Evolutionary conservation across 805 yeast genomes (phyloP), one percentile per base, ranked within the genome.

Genomic region (Spathaspora sp.): DNA sequence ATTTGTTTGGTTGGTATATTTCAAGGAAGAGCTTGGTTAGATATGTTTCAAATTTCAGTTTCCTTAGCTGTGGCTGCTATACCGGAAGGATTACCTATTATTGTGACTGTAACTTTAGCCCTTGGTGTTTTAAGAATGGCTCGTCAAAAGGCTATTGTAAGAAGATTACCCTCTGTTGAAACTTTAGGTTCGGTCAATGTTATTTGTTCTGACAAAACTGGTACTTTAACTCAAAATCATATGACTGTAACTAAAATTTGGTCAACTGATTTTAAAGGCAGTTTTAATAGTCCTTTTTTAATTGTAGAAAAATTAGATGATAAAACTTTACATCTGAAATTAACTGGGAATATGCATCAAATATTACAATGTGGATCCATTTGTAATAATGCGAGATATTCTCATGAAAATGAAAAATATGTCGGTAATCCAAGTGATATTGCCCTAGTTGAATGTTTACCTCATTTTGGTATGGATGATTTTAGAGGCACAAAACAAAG

Each of bases 11-110:
- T 94, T 58, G 99, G 99, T 52, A 78, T 94, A 18, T 52, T 89
- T 46, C 97, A 94, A 72, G 98, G 99, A 47, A 86, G 96, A 55
- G 80, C 88, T 9, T 92, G 97, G 97, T 78, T 94, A 52, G 98
- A 94, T 56, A 94, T 96, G 97, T 93, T 94, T 72, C 97, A 93
- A 68, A 91, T 94, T 52, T 89, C 97, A 1, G 99, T 94, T 9
- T 91, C 97, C 1, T 77, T 94, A 55, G 99, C 99, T 2, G 99
- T 94, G 17, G 99, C 99, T 48, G 99, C 99, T 3, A 94, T 94
- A 60, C 99, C 99, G 5, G 99, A 94, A 70, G 99, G 99, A 50
- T 79, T 94, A 58, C 99, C 99, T 0, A 94, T 94, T 61, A 94
- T 94, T 66, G 99, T 94, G 42, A 93, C 99, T 5, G 99, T 94